phyloP scores from a whole-genome alignment of 768 basidiomycete species.

The Clavulina sp. region DNA sequence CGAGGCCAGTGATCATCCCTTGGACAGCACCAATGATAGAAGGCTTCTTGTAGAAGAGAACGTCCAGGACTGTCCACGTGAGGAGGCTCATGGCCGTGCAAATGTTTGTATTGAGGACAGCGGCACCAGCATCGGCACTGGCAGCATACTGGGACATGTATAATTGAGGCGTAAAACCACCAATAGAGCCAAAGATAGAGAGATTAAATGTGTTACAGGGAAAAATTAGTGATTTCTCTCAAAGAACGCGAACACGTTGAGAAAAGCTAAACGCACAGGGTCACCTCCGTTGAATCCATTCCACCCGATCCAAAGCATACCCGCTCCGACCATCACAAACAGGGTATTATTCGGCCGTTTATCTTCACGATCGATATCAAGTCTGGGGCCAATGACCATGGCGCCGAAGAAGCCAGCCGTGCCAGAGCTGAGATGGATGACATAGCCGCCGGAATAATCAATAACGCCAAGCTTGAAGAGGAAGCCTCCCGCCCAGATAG shows the following conservation, averaged over 20 bases:
- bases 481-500: slow-evolving; percentile 9
- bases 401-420: slow-evolving; percentile 6
- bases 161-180: neutral
- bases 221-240: too few species aligned
- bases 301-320: slow-evolving; percentile 7
- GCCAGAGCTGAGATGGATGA: slow-evolving; percentile 3
- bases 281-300: too few species aligned
- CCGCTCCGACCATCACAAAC: slow-evolving; percentile 5
- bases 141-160: slow-evolving; percentile 3
- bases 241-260: too few species aligned
- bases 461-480: slow-evolving; percentile 3
- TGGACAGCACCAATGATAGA: slow-evolving; percentile 9
- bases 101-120: slow-evolving; percentile 10
- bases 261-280: too few species aligned
- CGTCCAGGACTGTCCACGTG: slow-evolving; percentile 9
- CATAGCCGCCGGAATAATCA: slow-evolving; percentile 8
- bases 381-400: slow-evolving; percentile 2
- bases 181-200: neutral
- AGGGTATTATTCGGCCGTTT: slow-evolving; percentile 4
- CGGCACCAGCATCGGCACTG: slow-evolving; percentile 7
- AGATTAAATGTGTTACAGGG: neutral
- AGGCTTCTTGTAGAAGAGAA: slow-evolving; percentile 9
- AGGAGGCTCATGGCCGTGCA: slow-evolving; percentile 6
- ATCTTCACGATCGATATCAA: slow-evolving; percentile 4
- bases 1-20: slow-evolving; percentile 10